Conservation (phyloP, 148 eudicot genomes). For the Rhododendron vialii region DNA sequence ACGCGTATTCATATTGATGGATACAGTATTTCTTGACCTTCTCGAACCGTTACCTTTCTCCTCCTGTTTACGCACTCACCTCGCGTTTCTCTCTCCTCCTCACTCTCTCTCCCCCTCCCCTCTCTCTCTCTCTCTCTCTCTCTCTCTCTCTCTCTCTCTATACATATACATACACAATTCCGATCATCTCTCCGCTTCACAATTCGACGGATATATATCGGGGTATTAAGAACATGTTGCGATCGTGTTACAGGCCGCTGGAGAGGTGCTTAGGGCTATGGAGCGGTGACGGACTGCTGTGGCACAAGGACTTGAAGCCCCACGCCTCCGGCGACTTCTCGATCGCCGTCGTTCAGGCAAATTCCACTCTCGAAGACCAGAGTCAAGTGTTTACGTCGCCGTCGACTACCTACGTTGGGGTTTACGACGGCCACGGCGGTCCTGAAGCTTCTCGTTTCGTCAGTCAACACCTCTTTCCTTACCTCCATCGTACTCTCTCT, state of each 20-base stretch:
- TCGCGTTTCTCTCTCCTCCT: not conserved
- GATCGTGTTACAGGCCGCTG: slow-evolving; percentile 35
- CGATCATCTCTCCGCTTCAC: not conserved
- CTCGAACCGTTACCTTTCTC: not conserved
- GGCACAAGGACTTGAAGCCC: slow-evolving; percentile 82
- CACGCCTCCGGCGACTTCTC: slow-evolving; percentile 86
- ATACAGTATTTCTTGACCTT: not conserved
- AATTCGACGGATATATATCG: not conserved
- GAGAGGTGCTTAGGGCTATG: slow-evolving; percentile 47
- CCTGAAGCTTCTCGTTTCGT: slow-evolving; percentile 84
- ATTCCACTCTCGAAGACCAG: slow-evolving; percentile 81
- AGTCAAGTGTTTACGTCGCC: slow-evolving; percentile 69
- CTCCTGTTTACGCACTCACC: not conserved
- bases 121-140: not conserved
- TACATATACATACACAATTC: not conserved
- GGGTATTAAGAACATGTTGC: slow-evolving; percentile 29
- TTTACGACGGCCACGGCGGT: slow-evolving; percentile 95
- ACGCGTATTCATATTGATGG: not conserved
- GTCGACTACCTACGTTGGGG: slow-evolving; percentile 70
- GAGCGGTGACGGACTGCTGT: slow-evolving; percentile 54
- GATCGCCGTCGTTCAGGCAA: slow-evolving; percentile 88
- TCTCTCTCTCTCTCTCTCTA: not conserved
- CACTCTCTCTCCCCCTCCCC: not conserved
- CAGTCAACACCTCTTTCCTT: slow-evolving; percentile 51
- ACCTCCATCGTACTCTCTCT: slow-evolving; percentile 43